Evolutionary conservation across 2,329 filamentous ascomycete genomes (phyloP), one percentile per base, ranked within the genome.

Genomic region (Xylariaceae sp.): DNA sequence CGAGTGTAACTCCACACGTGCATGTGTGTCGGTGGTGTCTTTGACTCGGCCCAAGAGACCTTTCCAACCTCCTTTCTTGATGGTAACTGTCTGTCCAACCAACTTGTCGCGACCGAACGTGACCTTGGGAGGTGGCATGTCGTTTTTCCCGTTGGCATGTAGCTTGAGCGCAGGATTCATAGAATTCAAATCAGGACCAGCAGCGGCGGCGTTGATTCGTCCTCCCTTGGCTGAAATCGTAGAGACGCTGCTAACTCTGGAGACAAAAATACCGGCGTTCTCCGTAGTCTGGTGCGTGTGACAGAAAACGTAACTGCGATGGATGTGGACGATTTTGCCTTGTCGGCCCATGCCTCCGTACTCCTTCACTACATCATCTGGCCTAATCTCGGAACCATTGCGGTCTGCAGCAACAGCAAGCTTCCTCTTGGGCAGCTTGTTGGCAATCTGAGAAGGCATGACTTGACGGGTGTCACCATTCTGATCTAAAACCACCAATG

Each of bases 151-250:
- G 32, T 76, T 76, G 44, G 77, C 75, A 57, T 87, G 84, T 33
- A 83, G 78, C 70, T 88, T 86, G 55, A 95, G 69, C 0, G 90
- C 90, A 27, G 93, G 92, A 62, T 97, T 97, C 88, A 98, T 93
- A 52, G 89, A 80, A 36, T 80, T 85, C 44, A 97, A 74, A 67
- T 97, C 92, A 1, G 88, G 87, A 0, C 86, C 82, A 16, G 69
- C 82, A n/a, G 70, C 61, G 4, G 68, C 62, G 10, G 76, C 73
- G 48, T 76, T 85, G 46, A 90, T 76, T 51, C 90, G 82, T 22
- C 90, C 91, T 55, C 91, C 92, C 71, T 96, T 96, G 33, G 92
- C 91, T n/a, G 91, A 90, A 27, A 96, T 82, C 1, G 91, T 95
- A 40, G 85, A 84, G 49, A 98, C 87, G 61, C 90, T 94, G 58